Conservation (phyloP, 2,329 filamentous ascomycete species). For the Neofusicoccum kwambonambiense region DNA sequence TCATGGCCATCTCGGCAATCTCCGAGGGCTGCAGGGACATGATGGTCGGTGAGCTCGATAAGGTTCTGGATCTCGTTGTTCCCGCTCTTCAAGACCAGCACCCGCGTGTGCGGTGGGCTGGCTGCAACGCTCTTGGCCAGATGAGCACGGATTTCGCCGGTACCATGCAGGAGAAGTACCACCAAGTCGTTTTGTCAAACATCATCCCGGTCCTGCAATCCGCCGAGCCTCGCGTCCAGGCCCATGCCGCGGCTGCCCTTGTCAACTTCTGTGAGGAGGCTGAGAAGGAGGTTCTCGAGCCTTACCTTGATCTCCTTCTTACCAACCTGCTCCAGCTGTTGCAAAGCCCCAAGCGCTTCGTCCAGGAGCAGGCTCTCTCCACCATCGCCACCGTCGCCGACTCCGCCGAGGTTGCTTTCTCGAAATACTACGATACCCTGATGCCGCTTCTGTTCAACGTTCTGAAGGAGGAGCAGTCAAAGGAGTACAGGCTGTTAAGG, state of each 20-base stretch:
- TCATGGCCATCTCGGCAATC: slow-evolving; percentile 98
- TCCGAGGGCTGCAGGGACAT: slow-evolving; percentile 94
- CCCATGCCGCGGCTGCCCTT: slow-evolving; percentile 92
- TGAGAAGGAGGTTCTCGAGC: slow-evolving; percentile 85
- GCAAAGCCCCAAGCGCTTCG: slow-evolving; percentile 89
- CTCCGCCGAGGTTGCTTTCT: slow-evolving; percentile 90
- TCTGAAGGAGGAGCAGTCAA: slow-evolving; percentile 83
- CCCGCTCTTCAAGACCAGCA: slow-evolving; percentile 87
- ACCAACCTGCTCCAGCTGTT: slow-evolving; percentile 83
- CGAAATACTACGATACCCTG: slow-evolving; percentile 90
- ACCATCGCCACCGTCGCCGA: slow-evolving; percentile 99
- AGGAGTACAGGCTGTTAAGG: slow-evolving; percentile 85
- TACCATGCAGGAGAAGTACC: slow-evolving; percentile 96
- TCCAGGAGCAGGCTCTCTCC: slow-evolving; percentile 95
- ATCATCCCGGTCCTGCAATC: slow-evolving; percentile 92
- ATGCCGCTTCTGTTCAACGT: slow-evolving; percentile 95
- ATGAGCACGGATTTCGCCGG: slow-evolving; percentile 99
- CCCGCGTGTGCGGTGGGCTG: slow-evolving; percentile 92
- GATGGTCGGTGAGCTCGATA: slow-evolving; percentile 91
- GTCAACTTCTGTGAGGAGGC: slow-evolving; percentile 99
- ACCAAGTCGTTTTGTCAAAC: slow-evolving; percentile 79
- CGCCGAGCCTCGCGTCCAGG: slow-evolving; percentile 86
- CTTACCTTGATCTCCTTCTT: slow-evolving; percentile 86
- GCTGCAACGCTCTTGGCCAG: slow-evolving; percentile 96
- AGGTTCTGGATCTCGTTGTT: slow-evolving; percentile 92